phyloP scores from a whole-genome alignment of 1,284 basidiomycete species.

The Ganoderma lucidum region DNA sequence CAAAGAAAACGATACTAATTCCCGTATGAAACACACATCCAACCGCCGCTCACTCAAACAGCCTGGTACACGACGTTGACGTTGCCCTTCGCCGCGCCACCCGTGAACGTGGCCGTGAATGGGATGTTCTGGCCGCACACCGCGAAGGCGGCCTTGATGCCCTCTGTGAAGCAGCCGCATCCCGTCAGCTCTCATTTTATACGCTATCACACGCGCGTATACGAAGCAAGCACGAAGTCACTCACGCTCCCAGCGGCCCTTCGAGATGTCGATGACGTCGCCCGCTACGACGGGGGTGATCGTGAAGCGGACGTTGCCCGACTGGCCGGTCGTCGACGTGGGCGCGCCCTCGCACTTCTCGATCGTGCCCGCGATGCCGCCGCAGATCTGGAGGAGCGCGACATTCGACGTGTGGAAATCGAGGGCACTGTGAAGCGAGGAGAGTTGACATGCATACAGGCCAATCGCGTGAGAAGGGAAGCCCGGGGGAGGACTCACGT shows the following conservation, averaged over 20 bases:
- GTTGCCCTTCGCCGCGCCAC: conserved; percentile 41
- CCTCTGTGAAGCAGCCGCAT: conserved; percentile 26
- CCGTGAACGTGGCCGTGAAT: conserved; percentile 43
- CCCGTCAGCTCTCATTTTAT: not conserved
- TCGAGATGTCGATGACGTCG: conserved; percentile 43
- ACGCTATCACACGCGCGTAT: not conserved
- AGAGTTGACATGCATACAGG: not conserved
- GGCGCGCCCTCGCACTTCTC: conserved; percentile 43
- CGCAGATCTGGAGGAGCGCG: conserved; percentile 44
- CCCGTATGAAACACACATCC: not conserved
- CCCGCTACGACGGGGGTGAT: conserved; percentile 40
- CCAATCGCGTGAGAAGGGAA: not conserved
- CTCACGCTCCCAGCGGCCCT: conserved; percentile 46
- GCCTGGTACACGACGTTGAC: conserved; percentile 36
- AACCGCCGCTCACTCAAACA: not conserved
- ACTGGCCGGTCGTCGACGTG: conserved; percentile 40
- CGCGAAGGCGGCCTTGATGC: conserved; percentile 42
- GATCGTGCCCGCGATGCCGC: conserved; percentile 43
- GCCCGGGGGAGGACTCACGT: conserved; percentile 17
- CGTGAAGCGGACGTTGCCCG: conserved; percentile 40
- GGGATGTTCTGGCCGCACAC: conserved; percentile 41
- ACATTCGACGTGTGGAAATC: conserved; percentile 45
- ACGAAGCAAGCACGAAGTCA: conserved; percentile 13
- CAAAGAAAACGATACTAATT: not conserved
- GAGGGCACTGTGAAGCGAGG: conserved; percentile 32